Evolutionary conservation across 208 protist genomes (phyloP), one percentile per base, ranked within the genome.

Genomic region (Porcisia deanei): DNA sequence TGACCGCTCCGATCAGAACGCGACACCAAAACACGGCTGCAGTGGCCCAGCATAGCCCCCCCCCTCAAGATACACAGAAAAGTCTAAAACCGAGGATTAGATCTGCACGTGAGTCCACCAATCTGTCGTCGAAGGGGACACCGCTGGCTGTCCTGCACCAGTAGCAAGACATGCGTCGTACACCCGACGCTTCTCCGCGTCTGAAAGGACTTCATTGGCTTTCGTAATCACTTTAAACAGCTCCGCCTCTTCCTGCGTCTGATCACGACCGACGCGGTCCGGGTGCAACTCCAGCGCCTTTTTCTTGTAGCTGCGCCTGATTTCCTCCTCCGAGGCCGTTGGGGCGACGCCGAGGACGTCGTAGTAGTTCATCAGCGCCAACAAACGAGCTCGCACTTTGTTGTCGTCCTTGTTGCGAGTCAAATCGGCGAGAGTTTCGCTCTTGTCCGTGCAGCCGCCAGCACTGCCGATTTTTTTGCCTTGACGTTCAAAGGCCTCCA

Each of bases 351-450:
- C 93, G 1, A 98, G 84, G 12, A 98, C 83, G 60, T 97, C 93
- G 80, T 98, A 98, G 86, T 94, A 96, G 75, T 94, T 94, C 93
- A 97, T 97, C 69, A 96, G 73, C 47, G 89, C 85, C 66, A 96
- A 71, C 73, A 97, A 80, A 18, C 90, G 87, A 47, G 91, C 89
- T 30, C 85, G 83, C 41, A 95, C 88, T 65, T 87, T 86, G 75
- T 93, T 94, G 82, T 91, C 85, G 43, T 92, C 85, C 54, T 86
- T 88, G 77, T 92, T 92, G 57, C 84, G 85, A 37, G 88, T 92
- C 53, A 92, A 76, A 70, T 83, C 64, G 67, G 77, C 85, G 71
- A 92, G 75, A 57, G 79, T 90, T 66, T 88, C 68, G 25, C 81
- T 34, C 43, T 74, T 63, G 22, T 71, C 79, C 16, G 12, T 61